Evolutionary conservation across 352 stramenopile species (phyloP), one percentile per base, ranked within the genome.

Genomic region (Phytophthora melonis): DNA sequence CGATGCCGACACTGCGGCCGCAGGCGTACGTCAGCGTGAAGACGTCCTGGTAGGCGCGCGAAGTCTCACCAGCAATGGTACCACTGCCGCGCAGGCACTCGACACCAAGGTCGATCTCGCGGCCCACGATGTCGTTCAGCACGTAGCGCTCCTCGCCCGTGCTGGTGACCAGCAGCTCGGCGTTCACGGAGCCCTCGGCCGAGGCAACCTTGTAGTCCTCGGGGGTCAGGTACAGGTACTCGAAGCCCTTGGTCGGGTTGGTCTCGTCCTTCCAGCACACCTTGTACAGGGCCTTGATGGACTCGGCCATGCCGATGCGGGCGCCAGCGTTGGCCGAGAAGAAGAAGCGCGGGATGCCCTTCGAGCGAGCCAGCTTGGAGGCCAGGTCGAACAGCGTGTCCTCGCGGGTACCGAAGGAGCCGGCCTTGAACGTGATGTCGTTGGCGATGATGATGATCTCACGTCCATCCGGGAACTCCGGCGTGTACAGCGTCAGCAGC

Each of bases 21-120:
- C 99, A 98, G 27, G 99, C 98, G 80, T 99, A 98, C 56, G 98
- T 99, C 58, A 99, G 86, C 41, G 98, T 99, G 76, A 99, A 99
- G 64, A 99, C 95, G 59, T 99, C 97, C 52, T 99, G 82, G 86
- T 99, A 99, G 34, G 98, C 98, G 39, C 91, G 84, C 75, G 97
- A 98, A 1, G 98, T 99, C 88, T 99, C 98, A 61, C 98, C 98
- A 23, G 98, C 98, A 82, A 99, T 99, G 39, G 98, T 93, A 56
- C 98, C 98, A 76, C 93, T 99, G 63, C 98, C 98, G n/a, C 98
- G 97, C 55, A 99, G 88, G 77, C 99, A 99, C 83, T 99, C 98
- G 45, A 99, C 98, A 70, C 98, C 98, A 16, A 99, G 84, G 82
- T 99, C 98, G 50, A 88, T 84, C 80, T 99, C 98, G 41, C 94